Percentiles rank a stretch among this genome's conserved stretches.
Conservation (phyloP, 441 rosid species). For the Euphorbia corollata region DNA sequence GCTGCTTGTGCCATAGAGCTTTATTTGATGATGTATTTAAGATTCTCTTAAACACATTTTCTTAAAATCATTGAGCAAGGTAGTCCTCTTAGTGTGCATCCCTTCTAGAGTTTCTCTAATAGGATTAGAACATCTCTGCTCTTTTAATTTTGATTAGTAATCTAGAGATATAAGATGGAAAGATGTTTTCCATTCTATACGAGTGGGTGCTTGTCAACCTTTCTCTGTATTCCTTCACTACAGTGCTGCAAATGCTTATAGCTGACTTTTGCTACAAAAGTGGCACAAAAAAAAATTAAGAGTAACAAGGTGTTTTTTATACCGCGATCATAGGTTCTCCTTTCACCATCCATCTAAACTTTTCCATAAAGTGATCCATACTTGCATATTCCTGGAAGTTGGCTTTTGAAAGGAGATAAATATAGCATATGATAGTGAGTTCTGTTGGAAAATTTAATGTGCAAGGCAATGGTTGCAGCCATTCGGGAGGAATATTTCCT, state of each 20-base stretch:
- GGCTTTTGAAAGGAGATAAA: neutral
- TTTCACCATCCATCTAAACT: neutral
- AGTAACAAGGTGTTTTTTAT: neutral
- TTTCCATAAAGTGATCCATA: neutral
- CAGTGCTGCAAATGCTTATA: neutral
- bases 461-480: neutral
- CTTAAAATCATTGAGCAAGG: neutral
- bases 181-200: neutral
- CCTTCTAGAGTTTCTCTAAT: neutral
- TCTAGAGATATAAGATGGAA: neutral
- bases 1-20: neutral
- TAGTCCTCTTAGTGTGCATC: neutral
- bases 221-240: neutral
- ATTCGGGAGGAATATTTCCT: neutral
- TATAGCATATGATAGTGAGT: neutral
- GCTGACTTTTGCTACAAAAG: neutral
- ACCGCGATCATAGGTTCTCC: neutral
- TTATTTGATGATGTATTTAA: neutral
- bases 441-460: neutral
- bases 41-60: neutral
- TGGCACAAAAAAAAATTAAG: neutral
- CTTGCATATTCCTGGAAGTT: neutral
- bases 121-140: neutral
- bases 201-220: neutral
- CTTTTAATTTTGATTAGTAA: neutral